A percentile compares a stretch with the other conserved stretches of the same genome.
Evolutionary conservation across 2,329 filamentous ascomycete genomes (phyloP).

Genomic region (Juglanconis sp.): DNA sequence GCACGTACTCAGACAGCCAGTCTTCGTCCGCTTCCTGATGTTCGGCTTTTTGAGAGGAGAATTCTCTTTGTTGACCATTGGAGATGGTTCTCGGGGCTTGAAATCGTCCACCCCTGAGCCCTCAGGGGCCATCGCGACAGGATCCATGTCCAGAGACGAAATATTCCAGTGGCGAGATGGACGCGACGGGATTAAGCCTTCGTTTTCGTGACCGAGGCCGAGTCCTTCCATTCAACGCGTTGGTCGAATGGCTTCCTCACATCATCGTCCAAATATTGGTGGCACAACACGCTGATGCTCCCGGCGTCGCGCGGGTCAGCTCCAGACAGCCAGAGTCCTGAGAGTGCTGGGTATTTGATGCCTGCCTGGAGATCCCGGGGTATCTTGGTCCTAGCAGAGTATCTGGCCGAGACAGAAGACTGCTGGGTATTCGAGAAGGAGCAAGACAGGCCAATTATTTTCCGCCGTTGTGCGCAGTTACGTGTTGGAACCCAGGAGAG

Average conservation of each 20-base stretch:
- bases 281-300: neutral
- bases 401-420: constrained; percentile 15
- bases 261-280: constrained; percentile 3
- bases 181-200: neutral
- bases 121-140: constrained; percentile 9
- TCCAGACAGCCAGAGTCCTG: neutral
- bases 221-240: neutral
- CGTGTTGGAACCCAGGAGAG: constrained; percentile 17
- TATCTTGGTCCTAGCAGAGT: neutral
- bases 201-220: neutral
- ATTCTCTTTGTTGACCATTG: constrained; percentile 37
- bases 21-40: constrained; percentile 76
- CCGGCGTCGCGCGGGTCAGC: constrained; percentile 1
- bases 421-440: constrained; percentile 1
- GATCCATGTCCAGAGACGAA: neutral
- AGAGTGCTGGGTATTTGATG: neutral
- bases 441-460: constrained; percentile 22
- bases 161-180: neutral
- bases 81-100: constrained; percentile 30
- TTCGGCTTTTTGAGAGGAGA: constrained; percentile 44
- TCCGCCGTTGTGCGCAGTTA: constrained; percentile 23
- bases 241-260: neutral
- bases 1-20: constrained; percentile 79
- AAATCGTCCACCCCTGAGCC: constrained; percentile 22
- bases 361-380: neutral